Conservation (phyloP, 2,329 filamentous ascomycete species). For the Ploettnerulaceae sp. region DNA sequence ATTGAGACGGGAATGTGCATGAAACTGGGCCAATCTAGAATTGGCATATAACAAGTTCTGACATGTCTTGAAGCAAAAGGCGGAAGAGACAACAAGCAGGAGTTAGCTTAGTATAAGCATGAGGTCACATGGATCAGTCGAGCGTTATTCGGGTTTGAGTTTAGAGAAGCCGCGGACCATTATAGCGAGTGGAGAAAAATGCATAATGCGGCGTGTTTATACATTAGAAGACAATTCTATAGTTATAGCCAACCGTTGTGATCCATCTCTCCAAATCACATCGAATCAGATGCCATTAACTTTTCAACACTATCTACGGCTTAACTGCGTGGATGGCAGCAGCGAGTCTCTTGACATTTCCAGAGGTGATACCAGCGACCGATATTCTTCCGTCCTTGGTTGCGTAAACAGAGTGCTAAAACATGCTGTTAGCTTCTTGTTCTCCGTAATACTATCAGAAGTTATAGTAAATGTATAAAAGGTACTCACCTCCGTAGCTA, state of each 20-base stretch:
- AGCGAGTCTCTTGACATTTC: conserved; percentile 74
- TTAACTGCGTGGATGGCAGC: conserved; percentile 83
- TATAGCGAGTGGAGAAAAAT: no score
- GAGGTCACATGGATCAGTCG: no score
- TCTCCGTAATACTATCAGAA: conserved; percentile 19
- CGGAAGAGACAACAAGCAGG: no score
- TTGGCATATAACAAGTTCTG: no score
- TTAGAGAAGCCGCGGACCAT: no score
- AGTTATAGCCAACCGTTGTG: conserved; percentile 10
- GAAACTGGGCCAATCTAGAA: not conserved
- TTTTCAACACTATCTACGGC: conserved; percentile 28
- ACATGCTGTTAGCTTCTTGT: no score
- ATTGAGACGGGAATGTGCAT: no score
- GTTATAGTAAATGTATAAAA: conserved; percentile 23
- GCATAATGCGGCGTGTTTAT: no score
- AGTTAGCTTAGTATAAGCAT: no score
- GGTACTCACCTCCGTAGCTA: conserved; percentile 72
- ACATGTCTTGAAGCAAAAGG: no score
- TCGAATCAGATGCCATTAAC: not conserved
- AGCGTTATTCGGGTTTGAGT: no score
- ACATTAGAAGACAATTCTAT: conserved; percentile 14
- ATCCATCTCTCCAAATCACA: conserved; percentile 1
- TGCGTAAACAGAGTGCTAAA: conserved; percentile 85
- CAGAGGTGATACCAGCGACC: conserved; percentile 76
- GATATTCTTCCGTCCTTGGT: conserved; percentile 89